phyloP scores from a whole-genome alignment of 2,329 filamentous ascomycete genomes.

The Waltergamsia citrina region DNA sequence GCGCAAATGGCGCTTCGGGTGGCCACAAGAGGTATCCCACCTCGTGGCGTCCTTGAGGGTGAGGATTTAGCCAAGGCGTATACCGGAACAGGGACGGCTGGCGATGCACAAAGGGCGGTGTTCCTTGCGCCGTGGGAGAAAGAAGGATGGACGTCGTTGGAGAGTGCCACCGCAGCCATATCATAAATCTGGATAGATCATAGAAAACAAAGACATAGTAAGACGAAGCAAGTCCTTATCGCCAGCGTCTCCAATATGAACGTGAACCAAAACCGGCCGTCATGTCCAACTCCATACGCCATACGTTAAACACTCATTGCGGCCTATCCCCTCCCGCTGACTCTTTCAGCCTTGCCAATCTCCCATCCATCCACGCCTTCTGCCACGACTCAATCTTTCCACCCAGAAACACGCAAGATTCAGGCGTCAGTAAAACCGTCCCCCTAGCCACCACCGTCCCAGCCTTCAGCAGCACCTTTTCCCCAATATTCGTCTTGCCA shows the following conservation, averaged over 20 bases:
- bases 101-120: slow-evolving; percentile 68
- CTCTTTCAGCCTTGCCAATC: slow-evolving; percentile 59
- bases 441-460: slow-evolving; percentile 62
- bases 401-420: slow-evolving; percentile 62
- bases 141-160: slow-evolving; percentile 54
- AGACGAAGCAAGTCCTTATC: slow-evolving; percentile 10
- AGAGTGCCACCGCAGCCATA: slow-evolving; percentile 14
- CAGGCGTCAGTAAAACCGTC: slow-evolving; percentile 66
- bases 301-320: neutral
- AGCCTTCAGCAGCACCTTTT: slow-evolving; percentile 67
- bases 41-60: slow-evolving; percentile 57
- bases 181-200: too few relatives aligned
- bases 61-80: slow-evolving; percentile 64
- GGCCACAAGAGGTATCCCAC: slow-evolving; percentile 66
- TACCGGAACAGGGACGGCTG: slow-evolving; percentile 59
- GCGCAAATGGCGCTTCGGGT: slow-evolving; percentile 76
- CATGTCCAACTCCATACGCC: neutral
- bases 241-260: too few relatives aligned
- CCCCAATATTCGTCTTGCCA: slow-evolving; percentile 60
- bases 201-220: slow-evolving; percentile 4
- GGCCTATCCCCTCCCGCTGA: slow-evolving; percentile 26
- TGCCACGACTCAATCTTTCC: slow-evolving; percentile 81
- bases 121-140: slow-evolving; percentile 73
- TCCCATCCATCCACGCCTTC: slow-evolving; percentile 62
- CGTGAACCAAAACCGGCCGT: neutral